These are phyloP conservation scores for Hypoxylon sp. DNA, from an alignment of 2,329 filamentous ascomycete species.

Conservation along the genomic window DNA sequence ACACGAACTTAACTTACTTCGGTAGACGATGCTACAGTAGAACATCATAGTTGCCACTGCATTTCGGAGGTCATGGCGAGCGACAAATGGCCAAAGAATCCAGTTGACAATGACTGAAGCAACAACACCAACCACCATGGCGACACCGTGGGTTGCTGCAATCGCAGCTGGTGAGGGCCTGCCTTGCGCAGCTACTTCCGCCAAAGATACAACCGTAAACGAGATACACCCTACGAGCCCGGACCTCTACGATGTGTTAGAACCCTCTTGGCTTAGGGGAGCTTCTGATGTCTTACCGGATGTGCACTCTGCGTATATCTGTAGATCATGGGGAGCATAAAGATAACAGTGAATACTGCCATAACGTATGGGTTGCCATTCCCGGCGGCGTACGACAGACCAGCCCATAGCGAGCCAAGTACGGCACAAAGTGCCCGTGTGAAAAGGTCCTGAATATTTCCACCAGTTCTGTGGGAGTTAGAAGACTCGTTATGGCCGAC, in stretches of 20 bases:
- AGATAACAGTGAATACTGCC: conserved; percentile 68
- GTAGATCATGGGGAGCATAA: conserved; percentile 73
- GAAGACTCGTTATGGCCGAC: not conserved
- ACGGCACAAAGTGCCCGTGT: conserved; percentile 64
- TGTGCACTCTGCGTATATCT: conserved; percentile 69
- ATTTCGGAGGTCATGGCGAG: conserved; percentile 70
- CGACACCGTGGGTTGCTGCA: conserved; percentile 64
- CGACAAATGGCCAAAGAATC: conserved; percentile 73
- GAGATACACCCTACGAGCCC: conserved; percentile 71
- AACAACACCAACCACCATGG: conserved; percentile 68
- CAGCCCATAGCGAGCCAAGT: conserved; percentile 69
- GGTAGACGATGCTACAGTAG: conserved; percentile 70
- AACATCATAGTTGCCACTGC: conserved; percentile 70
- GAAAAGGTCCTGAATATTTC: conserved; percentile 71
- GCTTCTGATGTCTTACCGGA: conserved; percentile 57
- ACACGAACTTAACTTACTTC: conserved; percentile 57
- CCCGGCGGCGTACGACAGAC: conserved; percentile 65
- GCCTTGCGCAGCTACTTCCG: conserved; percentile 55
- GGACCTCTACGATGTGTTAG: conserved; percentile 60
- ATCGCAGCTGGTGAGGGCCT: conserved; percentile 57
- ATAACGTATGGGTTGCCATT: conserved; percentile 69
- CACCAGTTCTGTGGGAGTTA: conserved; percentile 61
- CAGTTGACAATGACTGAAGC: conserved; percentile 70
- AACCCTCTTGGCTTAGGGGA: not conserved
- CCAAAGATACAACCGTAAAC: conserved; percentile 68